A percentile compares a stretch with the other conserved stretches of the same genome.
Evolutionary conservation across 2,329 filamentous ascomycete genomes (phyloP).

Genomic region (Xylariales sp.): DNA sequence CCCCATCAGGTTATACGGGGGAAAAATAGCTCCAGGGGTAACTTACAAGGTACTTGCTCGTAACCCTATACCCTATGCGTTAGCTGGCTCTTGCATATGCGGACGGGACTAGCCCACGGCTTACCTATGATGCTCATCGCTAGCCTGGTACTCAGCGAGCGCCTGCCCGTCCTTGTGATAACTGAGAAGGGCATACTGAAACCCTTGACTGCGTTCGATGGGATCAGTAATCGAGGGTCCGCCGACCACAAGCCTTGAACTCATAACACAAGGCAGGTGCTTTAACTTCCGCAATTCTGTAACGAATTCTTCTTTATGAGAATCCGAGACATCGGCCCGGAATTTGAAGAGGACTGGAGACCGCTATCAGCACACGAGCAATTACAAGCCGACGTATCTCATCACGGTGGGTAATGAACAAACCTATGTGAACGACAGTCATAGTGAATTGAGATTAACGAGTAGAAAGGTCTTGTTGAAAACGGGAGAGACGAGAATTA

Average conservation of each 20-base stretch:
- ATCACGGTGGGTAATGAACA: background rate
- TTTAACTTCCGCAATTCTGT: slow-evolving; percentile 62
- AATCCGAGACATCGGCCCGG: slow-evolving; percentile 19
- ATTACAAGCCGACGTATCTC: background rate
- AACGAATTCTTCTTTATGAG: slow-evolving; percentile 58
- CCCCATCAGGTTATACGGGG: too few species aligned
- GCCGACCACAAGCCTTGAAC: slow-evolving; percentile 62
- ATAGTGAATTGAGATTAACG: slow-evolving; percentile 6
- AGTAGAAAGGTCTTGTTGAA: background rate
- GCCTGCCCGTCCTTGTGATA: slow-evolving; percentile 60
- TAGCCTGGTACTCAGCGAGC: slow-evolving; percentile 63
- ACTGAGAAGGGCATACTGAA: slow-evolving; percentile 63
- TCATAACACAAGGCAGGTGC: slow-evolving; percentile 59
- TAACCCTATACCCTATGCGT: slow-evolving; percentile 56
- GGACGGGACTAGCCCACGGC: slow-evolving; percentile 10
- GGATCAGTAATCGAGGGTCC: slow-evolving; percentile 65
- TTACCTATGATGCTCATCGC: slow-evolving; percentile 62
- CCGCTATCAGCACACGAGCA: background rate
- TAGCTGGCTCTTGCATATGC: background rate
- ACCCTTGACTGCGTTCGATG: slow-evolving; percentile 64
- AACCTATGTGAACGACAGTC: slow-evolving; percentile 31
- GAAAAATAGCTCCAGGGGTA: too few species aligned
- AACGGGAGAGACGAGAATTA: background rate
- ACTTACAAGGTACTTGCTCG: slow-evolving; percentile 56
- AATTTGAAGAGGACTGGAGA: slow-evolving; percentile 35